Base-by-base conservation (phyloP, 148 eudicot genomes). In the Gaultheria prostrata region DNA sequence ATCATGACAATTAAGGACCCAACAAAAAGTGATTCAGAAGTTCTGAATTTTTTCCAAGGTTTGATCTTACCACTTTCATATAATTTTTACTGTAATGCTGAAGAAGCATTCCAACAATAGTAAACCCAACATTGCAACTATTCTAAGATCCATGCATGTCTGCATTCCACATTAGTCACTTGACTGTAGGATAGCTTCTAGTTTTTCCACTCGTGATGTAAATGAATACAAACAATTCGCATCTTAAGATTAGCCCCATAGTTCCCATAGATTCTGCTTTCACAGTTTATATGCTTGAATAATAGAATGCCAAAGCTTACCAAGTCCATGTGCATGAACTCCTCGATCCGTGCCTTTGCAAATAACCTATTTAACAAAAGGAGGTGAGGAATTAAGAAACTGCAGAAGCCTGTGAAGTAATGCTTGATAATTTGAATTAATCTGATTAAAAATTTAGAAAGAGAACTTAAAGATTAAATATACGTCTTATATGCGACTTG, bases 291-390 rank as follows among this genome's bases (percentile, higher is more conserved):
- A 70, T 59, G 45, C 21, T 61, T 65, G n/a, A 28, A 70, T 59
- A 48, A 28, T 43, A 74, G 43, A 75, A 59, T 18, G 73, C 20
- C 43, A 57, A 18, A 32, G 46, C 90, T 84, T 88, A 93, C 97
- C 93, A 93, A 76, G 86, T 93, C 94, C 93, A 90, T 89, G 83
- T 90, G 87, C 80, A 93, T 92, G 87, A 86, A 88, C n/a, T 83
- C 83, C 81, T 93, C 92, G 71, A 88, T 86, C 61, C 86, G 87
- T 26, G 86, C 71, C 70, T 89, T 76, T 24, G 86, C 79, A 78
- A 93, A 87, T 83, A 94, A 89, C 88, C 98, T 94, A 21, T 82
- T 43, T 13, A 53, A 49, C 21, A 2, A 70, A 77, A 54, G 24
- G n/a, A 53, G 10, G n/a, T 76, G 49, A 75, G 74, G 80, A 75